phyloP scores from a whole-genome alignment of 2,329 filamentous ascomycete species.

The Amauroascus niger region DNA sequence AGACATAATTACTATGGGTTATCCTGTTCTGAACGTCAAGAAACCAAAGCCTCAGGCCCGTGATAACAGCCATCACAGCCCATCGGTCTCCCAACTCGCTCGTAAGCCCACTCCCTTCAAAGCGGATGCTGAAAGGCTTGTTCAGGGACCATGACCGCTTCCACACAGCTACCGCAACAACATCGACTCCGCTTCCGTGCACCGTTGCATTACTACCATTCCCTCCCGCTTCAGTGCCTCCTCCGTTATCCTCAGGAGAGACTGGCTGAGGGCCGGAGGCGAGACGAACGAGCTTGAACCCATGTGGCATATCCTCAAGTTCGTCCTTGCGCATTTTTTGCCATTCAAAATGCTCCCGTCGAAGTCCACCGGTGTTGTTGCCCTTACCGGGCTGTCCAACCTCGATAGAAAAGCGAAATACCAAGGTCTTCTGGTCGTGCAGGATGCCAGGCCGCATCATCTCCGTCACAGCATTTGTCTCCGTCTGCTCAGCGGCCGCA shows the following conservation, averaged over 20 bases:
- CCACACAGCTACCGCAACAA: not conserved
- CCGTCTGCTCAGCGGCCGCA: not conserved
- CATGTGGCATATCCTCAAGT: not conserved
- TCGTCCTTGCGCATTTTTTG: not conserved
- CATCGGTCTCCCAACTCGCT: slow-evolving; percentile 10
- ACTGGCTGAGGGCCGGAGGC: not conserved
- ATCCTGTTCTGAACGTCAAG: slow-evolving; percentile 5
- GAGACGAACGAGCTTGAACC: not conserved
- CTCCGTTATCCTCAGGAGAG: not conserved
- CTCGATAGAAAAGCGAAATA: slow-evolving; percentile 3
- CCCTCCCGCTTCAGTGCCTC: not conserved
- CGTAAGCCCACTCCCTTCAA: slow-evolving; percentile 2
- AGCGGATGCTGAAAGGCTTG: slow-evolving; percentile 4
- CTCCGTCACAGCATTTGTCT: not conserved
- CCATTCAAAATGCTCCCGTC: slow-evolving; percentile 4
- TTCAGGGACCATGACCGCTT: slow-evolving; percentile 1
- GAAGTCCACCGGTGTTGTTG: not conserved
- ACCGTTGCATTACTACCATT: not conserved
- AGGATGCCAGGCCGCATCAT: not conserved
- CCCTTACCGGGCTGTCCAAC: not conserved
- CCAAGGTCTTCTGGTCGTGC: not conserved
- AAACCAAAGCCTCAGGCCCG: slow-evolving; percentile 4
- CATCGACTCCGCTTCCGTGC: not conserved
- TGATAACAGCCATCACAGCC: slow-evolving; percentile 6
- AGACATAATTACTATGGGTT: not conserved